Base-by-base conservation (phyloP, 2,329 filamentous ascomycete species). In the Calonectria fujianensis region DNA sequence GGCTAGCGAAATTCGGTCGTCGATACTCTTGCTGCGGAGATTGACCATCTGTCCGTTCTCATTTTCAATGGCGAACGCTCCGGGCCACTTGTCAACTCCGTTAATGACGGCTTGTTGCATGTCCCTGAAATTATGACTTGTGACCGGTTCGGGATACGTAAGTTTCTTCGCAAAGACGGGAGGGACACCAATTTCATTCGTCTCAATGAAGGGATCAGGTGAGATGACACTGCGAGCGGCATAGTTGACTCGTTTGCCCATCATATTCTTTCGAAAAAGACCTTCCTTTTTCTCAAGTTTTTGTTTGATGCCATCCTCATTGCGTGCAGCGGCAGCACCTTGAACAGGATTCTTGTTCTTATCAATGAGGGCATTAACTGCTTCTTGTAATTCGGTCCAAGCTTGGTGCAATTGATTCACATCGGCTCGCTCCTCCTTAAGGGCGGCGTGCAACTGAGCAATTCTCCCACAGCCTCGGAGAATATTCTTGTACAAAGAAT, bases 201-300 rank as follows among this genome's bases (percentile, higher is more conserved):
- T 98, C 85, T 99, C 97, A 81, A 99, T 98, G 82, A 98, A 99
- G 3, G 97, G 97, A 83, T 99, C 97, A 0, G 97, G 97, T 13
- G 96, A 98, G 80, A 99, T 99, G 84, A 99, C 97, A 90, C 95
- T 98, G 84, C 97, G 94, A 48, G 97, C 97, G 65, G 97, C 97
- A 84, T 97, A 98, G 85, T 99, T 98, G 87, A 99, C 97, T 88
- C 97, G 96, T 89, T 99, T 99, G 75, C 97, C 97, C 97, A 99
- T 99, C 97, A 99, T 98, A 86, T 99, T 98, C 89, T 98, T 98
- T 81, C 97, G 91, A 89, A 99, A 99, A 37, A 99, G 90, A 78
- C 97, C 97, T 83, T 99, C 97, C 86, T 99, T 99, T 89, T 99
- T 99, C 86, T 99, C 97, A 35, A 99, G 90, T 83, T 96, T 94